These are phyloP conservation scores for Metschnikowia gruessii DNA, from an alignment of 805 yeast genomes.

Conservation along the genomic window DNA sequence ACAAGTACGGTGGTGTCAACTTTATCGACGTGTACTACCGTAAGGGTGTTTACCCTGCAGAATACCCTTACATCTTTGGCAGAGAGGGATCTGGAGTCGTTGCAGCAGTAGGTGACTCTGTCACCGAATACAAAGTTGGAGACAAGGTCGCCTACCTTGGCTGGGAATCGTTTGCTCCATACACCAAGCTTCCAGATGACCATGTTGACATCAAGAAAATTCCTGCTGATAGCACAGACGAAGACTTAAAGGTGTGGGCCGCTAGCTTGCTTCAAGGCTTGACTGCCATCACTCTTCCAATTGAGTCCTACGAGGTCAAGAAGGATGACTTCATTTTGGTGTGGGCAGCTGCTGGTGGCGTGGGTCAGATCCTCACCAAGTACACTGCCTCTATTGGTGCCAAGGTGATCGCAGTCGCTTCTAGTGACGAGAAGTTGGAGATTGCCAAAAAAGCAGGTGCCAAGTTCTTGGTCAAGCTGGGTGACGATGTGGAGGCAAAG, in stretches of 20 bases:
- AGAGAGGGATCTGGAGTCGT: constrained; percentile 71
- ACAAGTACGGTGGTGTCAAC: constrained; percentile 74
- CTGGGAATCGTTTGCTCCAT: constrained; percentile 65
- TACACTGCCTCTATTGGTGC: constrained; percentile 65
- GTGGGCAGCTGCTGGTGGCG: constrained; percentile 97
- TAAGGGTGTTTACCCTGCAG: constrained; percentile 64
- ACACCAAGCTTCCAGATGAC: constrained; percentile 46
- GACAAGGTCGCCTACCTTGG: constrained; percentile 65
- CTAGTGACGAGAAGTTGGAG: constrained; percentile 67
- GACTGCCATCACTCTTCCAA: constrained; percentile 71
- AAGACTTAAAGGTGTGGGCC: constrained; percentile 52
- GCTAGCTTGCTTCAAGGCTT: constrained; percentile 68
- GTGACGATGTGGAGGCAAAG: constrained; percentile 51
- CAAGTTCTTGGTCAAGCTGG: constrained; percentile 58
- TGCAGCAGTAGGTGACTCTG: constrained; percentile 59
- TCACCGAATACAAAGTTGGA: constrained; percentile 56
- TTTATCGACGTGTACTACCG: constrained; percentile 82
- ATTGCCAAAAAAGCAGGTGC: constrained; percentile 78
- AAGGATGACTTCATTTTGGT: constrained; percentile 70
- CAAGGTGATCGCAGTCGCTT: constrained; percentile 79
- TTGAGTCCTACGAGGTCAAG: constrained; percentile 64
- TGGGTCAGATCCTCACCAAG: constrained; percentile 71
- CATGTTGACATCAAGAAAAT: constrained; percentile 29
- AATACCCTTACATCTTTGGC: constrained; percentile 51
- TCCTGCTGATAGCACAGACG: constrained; percentile 47